Evolutionary conservation across 2,329 filamentous ascomycete genomes (phyloP), one percentile per base, ranked within the genome.

Genomic region (Neoascochyta sp.): DNA sequence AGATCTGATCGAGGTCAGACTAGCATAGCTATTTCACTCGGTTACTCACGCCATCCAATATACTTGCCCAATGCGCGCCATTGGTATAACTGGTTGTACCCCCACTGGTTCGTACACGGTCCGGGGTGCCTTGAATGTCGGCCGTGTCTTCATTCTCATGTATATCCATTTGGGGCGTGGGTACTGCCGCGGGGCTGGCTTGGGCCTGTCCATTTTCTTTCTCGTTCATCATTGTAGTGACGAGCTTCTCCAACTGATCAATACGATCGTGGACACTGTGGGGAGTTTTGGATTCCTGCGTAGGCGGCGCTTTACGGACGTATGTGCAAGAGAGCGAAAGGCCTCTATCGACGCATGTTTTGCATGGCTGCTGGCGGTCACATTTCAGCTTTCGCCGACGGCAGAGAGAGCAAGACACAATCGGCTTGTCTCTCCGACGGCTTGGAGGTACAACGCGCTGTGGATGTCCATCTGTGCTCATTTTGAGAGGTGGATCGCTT

Each of bases 11-110:
- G 6, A 7, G 5, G 32, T 46, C 21, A 44, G 32, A 22, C 3
- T n/a, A 24, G 12, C 19, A 10, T 8, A 22, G 9, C 7, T 10
- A 16, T 12, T 20, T 7, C 6, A 9, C 18, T 17, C 13, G 14
- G 13, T 10, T 3, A 34, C 50, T 33, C 24, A 62, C 53, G n/a
- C 59, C 55, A 27, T 62, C 56, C 14, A 63, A 29, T 15, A 63
- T 59, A 15, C 54, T 60, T n/a, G 51, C 52, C 60, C 60, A 63
- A 28, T 63, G 60, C 2, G 50, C 45, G 28, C 56, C 52, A 19
- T 51, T 56, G 4, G 48, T 49, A 20, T 60, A 62, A 10, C 47
- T 52, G 4, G 52, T 59, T 11, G 50, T 49, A 19, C 60, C 53
- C 14, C 32, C 43, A 9, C 39, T 45, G 7, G 57, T 27, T 15